A percentile compares a stretch with the other conserved stretches of the same genome.
Evolutionary conservation across 164 flowering plant species (phyloP).

Genomic region (Stephania yunnanensis): DNA sequence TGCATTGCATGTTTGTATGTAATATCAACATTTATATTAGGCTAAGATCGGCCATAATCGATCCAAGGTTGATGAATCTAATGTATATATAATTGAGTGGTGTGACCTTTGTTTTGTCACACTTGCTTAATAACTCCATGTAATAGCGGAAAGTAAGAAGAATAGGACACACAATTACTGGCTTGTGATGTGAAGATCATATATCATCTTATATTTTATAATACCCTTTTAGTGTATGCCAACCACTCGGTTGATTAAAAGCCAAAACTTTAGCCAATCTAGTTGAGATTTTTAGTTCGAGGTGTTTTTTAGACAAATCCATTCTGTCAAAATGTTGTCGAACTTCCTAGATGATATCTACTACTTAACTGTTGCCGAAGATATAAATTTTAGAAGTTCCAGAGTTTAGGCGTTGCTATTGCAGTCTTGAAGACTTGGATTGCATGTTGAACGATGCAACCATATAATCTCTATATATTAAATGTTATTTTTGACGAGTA

Average conservation of each 20-base stretch:
- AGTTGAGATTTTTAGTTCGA: background rate
- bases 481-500: too few relatives aligned
- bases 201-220: background rate
- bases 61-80: background rate
- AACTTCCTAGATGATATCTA: too few relatives aligned
- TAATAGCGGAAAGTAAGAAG: background rate
- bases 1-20: background rate
- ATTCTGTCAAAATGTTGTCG: too few relatives aligned
- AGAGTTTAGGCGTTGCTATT: too few relatives aligned
- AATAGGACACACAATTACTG: background rate
- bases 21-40: background rate
- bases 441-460: too few relatives aligned
- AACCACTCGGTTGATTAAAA: background rate
- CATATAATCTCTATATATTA: too few relatives aligned
- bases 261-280: background rate
- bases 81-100: background rate
- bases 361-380: too few relatives aligned
- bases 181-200: background rate
- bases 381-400: too few relatives aligned
- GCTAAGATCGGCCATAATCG: background rate
- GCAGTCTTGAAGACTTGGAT: too few relatives aligned
- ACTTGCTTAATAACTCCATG: background rate
- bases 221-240: background rate
- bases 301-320: too few relatives aligned
- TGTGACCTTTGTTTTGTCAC: constrained; percentile 1